Evolutionary conservation across 129 eudicot species (phyloP).

Genomic region (Smallanthus sonchifolius): DNA sequence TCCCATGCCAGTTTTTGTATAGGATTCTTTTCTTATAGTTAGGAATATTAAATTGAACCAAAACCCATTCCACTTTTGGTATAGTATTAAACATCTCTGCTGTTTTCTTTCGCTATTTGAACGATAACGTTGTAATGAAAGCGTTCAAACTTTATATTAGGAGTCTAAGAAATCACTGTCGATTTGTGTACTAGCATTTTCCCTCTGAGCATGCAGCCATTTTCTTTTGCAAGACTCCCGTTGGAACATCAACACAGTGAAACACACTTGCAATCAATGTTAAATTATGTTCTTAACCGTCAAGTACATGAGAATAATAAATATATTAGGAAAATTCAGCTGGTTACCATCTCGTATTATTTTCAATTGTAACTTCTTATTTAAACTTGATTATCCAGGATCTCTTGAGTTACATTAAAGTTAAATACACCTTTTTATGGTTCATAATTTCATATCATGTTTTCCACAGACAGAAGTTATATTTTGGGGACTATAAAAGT

Average conservation of each 20-base stretch:
- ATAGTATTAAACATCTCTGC: background rate
- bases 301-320: background rate
- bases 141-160: background rate
- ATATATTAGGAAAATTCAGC: background rate
- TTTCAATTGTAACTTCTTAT: background rate
- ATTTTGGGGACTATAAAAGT: background rate
- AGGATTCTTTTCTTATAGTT: background rate
- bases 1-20: background rate
- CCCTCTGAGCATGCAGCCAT: background rate
- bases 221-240: constrained; percentile 7
- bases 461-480: background rate
- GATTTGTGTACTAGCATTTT: background rate
- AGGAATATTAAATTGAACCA: background rate
- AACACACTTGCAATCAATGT: constrained; percentile 1
- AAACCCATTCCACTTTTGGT: background rate
- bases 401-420: background rate
- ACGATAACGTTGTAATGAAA: background rate
- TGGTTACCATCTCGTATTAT: background rate
- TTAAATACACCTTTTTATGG: background rate
- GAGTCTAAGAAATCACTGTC: background rate
- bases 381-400: background rate
- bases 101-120: background rate
- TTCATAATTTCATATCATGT: background rate
- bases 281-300: background rate
- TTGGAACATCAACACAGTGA: background rate